Evolutionary conservation across 768 basidiomycete species (phyloP), one percentile per base, ranked within the genome.

Genomic region (Chalciporus pseudorubinellus): DNA sequence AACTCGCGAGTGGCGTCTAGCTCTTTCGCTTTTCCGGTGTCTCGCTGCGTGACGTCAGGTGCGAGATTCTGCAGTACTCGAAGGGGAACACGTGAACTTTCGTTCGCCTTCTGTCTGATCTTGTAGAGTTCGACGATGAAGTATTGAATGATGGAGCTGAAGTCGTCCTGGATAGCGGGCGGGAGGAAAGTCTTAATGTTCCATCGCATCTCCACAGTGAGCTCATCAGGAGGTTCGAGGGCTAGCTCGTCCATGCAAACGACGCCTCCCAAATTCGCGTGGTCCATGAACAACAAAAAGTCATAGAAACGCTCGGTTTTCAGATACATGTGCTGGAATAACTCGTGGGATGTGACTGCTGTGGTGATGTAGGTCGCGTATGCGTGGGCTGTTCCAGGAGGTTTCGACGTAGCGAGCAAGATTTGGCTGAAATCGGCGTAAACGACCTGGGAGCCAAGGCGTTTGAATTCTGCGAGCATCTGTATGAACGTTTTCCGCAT

Each of bases 401-500:
- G 95, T 68, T 98, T 98, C 26, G 90, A 89, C 0, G 97, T 99
- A 12, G 95, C 85, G 31, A 99, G 83, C 39, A 97, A 76, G 58
- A 99, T 85, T 10, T 84, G 83, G 53, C 89, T 85, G 68, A 98
- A 94, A 68, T 98, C 93, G 21, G 95, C 95, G 56, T 94, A 92
- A 26, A 98, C 81, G 50, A 98, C 85, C 48, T 90, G 85, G 0
- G 94, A 95, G 1, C 97, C 97, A 1, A 99, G 78, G 16, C 97
- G 83, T 61, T 89, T 93, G 74, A 98, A 95, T 68, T 99, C 97
- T 13, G 95, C 95, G 19, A 98, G 78, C 56, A 99, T 77, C 70
- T 98, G 97, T 50, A 97, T 89, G 72, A 98, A 98, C 0, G 91
- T 94, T 74, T 99, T 98, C 53, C 91, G 84, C 97, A 99, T 99